Conservation (phyloP, 345 rosid species). For the Citropsis articulata region DNA sequence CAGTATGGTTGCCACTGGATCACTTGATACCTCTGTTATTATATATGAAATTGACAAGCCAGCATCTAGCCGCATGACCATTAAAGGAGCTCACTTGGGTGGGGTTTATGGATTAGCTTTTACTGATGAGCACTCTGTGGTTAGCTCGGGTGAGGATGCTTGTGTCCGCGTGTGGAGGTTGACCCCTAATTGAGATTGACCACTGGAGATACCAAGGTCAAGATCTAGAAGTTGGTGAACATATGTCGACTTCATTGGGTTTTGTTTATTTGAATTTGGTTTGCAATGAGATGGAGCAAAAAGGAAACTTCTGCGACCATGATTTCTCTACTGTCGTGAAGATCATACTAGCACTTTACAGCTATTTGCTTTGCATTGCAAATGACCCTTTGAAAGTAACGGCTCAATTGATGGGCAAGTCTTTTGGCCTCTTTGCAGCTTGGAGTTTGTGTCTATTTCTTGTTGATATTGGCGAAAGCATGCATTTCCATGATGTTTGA, state of each 20-base stretch:
- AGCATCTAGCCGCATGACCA: conserved; percentile 61
- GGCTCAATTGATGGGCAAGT: neutral
- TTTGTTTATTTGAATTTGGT: conserved; percentile 14
- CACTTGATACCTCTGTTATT: conserved; percentile 78
- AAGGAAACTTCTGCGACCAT: neutral
- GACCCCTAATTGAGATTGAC: conserved; percentile 29
- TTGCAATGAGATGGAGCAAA: neutral
- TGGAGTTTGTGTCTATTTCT: neutral
- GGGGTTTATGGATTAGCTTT: conserved; percentile 88
- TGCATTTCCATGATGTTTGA: neutral
- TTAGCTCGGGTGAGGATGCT: conserved; percentile 96
- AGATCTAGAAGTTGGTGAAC: neutral
- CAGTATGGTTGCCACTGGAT: conserved; percentile 76
- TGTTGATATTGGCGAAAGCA: neutral
- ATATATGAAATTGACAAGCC: conserved; percentile 78
- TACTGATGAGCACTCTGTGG: conserved; percentile 51
- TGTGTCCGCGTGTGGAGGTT: conserved; percentile 75
- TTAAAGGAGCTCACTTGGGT: conserved; percentile 86
- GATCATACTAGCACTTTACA: neutral
- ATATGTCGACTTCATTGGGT: neutral
- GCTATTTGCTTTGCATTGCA: neutral
- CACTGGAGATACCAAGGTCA: neutral
- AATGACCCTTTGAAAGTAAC: neutral
- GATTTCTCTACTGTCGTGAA: neutral
- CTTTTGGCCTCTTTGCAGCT: neutral